Evolutionary conservation across 352 stramenopile genomes (phyloP).

Genomic region (Phytophthora macrochlamydospora): DNA sequence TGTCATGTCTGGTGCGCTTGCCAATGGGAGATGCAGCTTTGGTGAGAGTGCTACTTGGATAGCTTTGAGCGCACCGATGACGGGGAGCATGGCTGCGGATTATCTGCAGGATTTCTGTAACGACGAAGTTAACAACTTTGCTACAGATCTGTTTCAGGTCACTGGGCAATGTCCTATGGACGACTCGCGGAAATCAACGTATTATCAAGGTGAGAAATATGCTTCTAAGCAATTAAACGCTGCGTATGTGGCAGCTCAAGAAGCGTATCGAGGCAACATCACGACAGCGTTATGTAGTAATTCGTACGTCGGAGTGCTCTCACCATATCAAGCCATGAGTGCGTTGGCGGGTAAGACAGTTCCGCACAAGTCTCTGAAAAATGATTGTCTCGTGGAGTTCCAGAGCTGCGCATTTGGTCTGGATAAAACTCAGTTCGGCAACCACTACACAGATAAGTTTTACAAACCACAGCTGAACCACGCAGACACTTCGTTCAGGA

Average conservation of each 20-base stretch:
- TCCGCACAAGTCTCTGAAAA: conserved; percentile 32
- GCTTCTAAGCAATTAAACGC: conserved; percentile 10
- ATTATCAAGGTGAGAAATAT: conserved; percentile 29
- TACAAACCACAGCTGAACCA: conserved; percentile 58
- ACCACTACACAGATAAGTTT: conserved; percentile 34
- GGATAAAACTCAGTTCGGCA: conserved; percentile 34
- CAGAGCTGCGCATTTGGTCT: conserved; percentile 45
- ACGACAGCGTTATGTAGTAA: conserved; percentile 39
- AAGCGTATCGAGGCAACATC: conserved; percentile 24
- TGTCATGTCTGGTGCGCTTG: conserved; percentile 23
- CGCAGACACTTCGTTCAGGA: conserved; percentile 46
- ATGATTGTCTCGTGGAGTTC: conserved; percentile 52
- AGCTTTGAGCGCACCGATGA: conserved; percentile 29
- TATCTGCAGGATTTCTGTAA: conserved; percentile 28
- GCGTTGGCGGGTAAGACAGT: conserved; percentile 16
- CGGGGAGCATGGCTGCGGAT: conserved; percentile 7
- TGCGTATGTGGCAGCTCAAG: conserved; percentile 26
- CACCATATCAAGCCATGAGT: conserved; percentile 18
- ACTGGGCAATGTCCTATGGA: conserved; percentile 34
- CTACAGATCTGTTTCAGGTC: conserved; percentile 15
- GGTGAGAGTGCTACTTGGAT: conserved; percentile 32
- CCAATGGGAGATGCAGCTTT: conserved; percentile 28
- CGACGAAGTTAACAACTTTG: conserved; percentile 16
- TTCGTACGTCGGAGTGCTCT: conserved; percentile 31
- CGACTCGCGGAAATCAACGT: conserved; percentile 9